Evolutionary conservation across 2,329 filamentous ascomycete species (phyloP), one percentile per base, ranked within the genome.

Genomic region (Arthrobotrys conoides): DNA sequence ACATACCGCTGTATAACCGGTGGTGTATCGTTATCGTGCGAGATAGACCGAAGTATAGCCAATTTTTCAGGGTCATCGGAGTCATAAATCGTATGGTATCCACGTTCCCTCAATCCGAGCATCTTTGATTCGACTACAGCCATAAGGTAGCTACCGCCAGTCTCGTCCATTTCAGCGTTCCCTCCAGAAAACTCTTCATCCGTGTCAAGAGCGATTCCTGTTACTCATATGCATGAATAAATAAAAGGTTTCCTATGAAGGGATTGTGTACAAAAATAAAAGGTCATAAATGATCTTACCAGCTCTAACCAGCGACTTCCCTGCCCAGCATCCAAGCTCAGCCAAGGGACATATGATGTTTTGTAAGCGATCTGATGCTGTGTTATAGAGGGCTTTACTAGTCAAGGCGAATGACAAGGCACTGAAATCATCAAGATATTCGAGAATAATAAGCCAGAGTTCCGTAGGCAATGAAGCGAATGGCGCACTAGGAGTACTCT

Each of bases 11-110:
- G 71, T 3, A 75, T 8, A 0, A 51, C 41, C 12, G 9, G 46
- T 4, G 71, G 63, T 38, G 36, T 61, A 20, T 53, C 4, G 2
- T 3, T 46, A 18, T 68, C 30, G 6, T 8, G 1, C 2, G 63
- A 51, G 12, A 75, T 63, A 33, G 27, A 59, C 4, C 20, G 27
- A 30, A 75, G 27, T 18, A 63, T 61, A 2, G 38, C 53, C 22
- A 75, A 10, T 22, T 30, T 67, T 27, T 36, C 27, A 12, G 71
- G 51, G 24, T 63, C 20, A 53, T 75, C 71, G 0, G 71, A 75
- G 30, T 75, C 71, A 24, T 75, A 75, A 22, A 75, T 59, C 9
- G 71, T 75, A 53, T 75, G 53, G 30, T 75, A 68, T 53, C 71
- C 71, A 5, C 61, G 53, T 18, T 67, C 63, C 20, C 71, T 59